phyloP scores from a whole-genome alignment of 2,329 filamentous ascomycete species.

The Neonectria hederae region DNA sequence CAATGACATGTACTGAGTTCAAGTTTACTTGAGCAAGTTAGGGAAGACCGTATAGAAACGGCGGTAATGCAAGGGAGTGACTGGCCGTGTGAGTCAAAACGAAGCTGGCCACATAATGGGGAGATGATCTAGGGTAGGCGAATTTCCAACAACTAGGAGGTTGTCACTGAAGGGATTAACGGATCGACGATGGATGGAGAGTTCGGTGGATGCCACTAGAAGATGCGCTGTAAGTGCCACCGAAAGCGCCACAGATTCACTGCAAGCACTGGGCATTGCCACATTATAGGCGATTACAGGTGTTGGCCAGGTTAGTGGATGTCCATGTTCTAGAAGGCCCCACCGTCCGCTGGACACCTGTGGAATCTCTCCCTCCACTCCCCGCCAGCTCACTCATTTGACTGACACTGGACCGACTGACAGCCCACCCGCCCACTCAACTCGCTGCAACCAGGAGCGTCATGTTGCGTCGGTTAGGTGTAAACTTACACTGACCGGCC shows the following conservation, averaged over 20 bases:
- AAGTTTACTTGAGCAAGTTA: not conserved
- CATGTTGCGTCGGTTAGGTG: slow-evolving; percentile 1
- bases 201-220: slow-evolving; percentile 21
- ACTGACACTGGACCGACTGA: slow-evolving; percentile 37
- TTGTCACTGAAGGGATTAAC: not conserved
- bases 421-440: slow-evolving; percentile 9
- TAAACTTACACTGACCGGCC: slow-evolving; percentile 4
- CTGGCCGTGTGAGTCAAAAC: not conserved
- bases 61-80: not conserved
- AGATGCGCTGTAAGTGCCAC: slow-evolving; percentile 17
- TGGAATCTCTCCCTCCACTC: slow-evolving; percentile 31
- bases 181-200: not conserved
- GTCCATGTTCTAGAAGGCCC: slow-evolving; percentile 41
- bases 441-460: slow-evolving; percentile 17
- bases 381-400: slow-evolving; percentile 30
- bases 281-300: not conserved
- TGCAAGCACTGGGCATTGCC: not conserved
- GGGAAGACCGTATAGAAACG: not conserved
- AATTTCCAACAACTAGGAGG: not conserved
- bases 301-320: too few relatives aligned
- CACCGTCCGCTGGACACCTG: slow-evolving; percentile 33
- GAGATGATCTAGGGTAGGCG: not conserved
- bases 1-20: not conserved
- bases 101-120: not conserved
- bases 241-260: not conserved